Evolutionary conservation across 257 asterid genomes (phyloP).

Genomic region (Capsicum pubescens): DNA sequence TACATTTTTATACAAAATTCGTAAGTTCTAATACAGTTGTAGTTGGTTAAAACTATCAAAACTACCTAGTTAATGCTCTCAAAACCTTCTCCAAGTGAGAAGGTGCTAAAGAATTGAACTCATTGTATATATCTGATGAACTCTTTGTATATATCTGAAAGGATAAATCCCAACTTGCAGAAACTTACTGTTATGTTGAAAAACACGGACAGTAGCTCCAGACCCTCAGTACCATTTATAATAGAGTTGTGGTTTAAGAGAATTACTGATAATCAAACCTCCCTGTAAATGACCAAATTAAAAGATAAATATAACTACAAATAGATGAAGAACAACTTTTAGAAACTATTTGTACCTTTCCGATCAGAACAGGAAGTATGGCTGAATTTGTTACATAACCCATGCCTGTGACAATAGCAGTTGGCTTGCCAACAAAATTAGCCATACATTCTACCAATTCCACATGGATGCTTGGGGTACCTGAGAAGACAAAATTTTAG

Average conservation of each 20-base stretch:
- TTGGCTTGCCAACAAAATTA: slow-evolving; percentile 85
- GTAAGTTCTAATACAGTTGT: too few relatives aligned
- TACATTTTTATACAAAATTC: too few relatives aligned
- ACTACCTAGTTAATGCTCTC: too few relatives aligned
- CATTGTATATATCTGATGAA: too few relatives aligned
- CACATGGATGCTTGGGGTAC: slow-evolving; percentile 75
- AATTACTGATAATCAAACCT: slow-evolving; percentile 91
- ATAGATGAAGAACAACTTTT: slow-evolving; percentile 18
- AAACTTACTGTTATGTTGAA: slow-evolving; percentile 91
- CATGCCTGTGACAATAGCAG: slow-evolving; percentile 96
- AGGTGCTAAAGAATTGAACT: slow-evolving; percentile 63
- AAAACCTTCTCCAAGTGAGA: slow-evolving; percentile 89
- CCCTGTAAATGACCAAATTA: slow-evolving; percentile 59
- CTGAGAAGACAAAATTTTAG: slow-evolving; percentile 45
- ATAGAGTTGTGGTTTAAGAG: slow-evolving; percentile 96
- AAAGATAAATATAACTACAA: slow-evolving; percentile 8
- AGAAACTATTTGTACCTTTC: slow-evolving; percentile 64
- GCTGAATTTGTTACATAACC: slow-evolving; percentile 97
- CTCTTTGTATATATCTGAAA: not conserved
- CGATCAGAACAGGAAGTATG: slow-evolving; percentile 81
- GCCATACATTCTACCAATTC: slow-evolving; percentile 93
- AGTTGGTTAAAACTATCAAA: too few relatives aligned
- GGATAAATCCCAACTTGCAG: slow-evolving; percentile 4
- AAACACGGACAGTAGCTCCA: slow-evolving; percentile 93
- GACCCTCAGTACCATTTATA: slow-evolving; percentile 99